Evolutionary conservation across 371 early-diverging fungal genomes (phyloP), one percentile per base, ranked within the genome.

Genomic region (Homolaphlyctis polyrhiza): DNA sequence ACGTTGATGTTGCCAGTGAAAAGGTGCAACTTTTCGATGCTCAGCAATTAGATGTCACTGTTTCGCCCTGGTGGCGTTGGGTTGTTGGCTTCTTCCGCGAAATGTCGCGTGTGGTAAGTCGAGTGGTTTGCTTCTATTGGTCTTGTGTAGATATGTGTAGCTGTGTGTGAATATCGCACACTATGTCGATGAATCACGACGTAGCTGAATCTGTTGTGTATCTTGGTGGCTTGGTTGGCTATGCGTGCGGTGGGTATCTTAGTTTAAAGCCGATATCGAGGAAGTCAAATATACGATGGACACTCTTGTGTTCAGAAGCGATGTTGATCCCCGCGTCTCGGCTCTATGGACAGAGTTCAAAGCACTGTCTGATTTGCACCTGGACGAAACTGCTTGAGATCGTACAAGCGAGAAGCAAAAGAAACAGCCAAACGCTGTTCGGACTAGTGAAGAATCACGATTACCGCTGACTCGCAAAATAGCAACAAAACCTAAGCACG

Each of bases 71-170:
- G 36, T 87, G 83, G 70, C 80, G 88, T 65, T 93, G 91, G 89
- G 79, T 89, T 6, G 69, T 81, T 70, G 93, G 94, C 27, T 87
- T 89, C 81, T 91, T 88, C 78, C 83, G 86, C 69, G 91, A 91
- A 68, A 80, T 91, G 60, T 82, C 89, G 61, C 87, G 94, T 65
- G 61, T 55, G 59, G 81, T 80, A 68, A 49, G 72, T 62, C 55
- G 36, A 5, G n/a, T 18, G 21, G 55, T 33, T n/a, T 55, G 55
- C 8, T 55, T 4, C 34, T 32, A 27, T 18, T 51, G n/a, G n/a
- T n/a, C n/a, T n/a, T n/a, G n/a, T n/a, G n/a, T n/a, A n/a, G n/a
- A n/a, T n/a, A n/a, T n/a, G n/a, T n/a, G n/a, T n/a, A n/a, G n/a
- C n/a, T n/a, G n/a, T n/a, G n/a, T n/a, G n/a, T n/a, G n/a, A n/a